Evolutionary conservation across 345 rosid genomes (phyloP).

Genomic region (Conringia planisiliqua): DNA sequence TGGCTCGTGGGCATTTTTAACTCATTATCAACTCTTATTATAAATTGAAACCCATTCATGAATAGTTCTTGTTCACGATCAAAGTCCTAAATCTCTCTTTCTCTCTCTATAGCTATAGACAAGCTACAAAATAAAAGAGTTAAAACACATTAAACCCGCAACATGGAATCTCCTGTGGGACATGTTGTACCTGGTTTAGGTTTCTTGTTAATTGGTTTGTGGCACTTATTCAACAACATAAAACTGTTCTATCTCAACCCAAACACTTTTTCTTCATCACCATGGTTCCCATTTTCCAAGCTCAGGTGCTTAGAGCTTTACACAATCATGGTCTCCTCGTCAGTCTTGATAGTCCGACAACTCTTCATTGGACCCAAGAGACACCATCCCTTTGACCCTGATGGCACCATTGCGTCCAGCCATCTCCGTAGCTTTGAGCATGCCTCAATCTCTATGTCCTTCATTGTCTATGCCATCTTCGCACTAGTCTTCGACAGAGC

Average conservation of each 20-base stretch:
- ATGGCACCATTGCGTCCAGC: conserved; percentile 63
- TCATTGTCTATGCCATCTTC: conserved; percentile 48
- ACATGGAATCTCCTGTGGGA: conserved; percentile 64
- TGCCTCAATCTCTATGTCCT: conserved; percentile 49
- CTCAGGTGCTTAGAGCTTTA: conserved; percentile 50
- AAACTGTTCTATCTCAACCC: conserved; percentile 29
- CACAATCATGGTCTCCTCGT: conserved; percentile 49
- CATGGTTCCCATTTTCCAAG: conserved; percentile 64
- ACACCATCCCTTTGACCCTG: conserved; percentile 64
- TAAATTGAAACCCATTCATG: too few species aligned
- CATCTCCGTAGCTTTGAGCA: conserved; percentile 76
- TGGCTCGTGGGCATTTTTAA: too few species aligned
- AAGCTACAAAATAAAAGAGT: too few species aligned
- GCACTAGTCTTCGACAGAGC: conserved; percentile 49
- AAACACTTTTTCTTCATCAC: conserved; percentile 42
- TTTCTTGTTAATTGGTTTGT: conserved; percentile 56
- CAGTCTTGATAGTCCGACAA: conserved; percentile 53
- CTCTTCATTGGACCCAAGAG: conserved; percentile 54
- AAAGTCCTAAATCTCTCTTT: too few species aligned
- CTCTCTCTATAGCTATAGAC: too few species aligned
- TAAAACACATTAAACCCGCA: too few species aligned
- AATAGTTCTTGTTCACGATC: too few species aligned
- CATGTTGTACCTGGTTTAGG: conserved; percentile 65
- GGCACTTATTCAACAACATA: conserved; percentile 67
- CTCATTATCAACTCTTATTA: too few species aligned